phyloP scores from a whole-genome alignment of 139 green algal genomes.

The Coccomyxa sp. region DNA sequence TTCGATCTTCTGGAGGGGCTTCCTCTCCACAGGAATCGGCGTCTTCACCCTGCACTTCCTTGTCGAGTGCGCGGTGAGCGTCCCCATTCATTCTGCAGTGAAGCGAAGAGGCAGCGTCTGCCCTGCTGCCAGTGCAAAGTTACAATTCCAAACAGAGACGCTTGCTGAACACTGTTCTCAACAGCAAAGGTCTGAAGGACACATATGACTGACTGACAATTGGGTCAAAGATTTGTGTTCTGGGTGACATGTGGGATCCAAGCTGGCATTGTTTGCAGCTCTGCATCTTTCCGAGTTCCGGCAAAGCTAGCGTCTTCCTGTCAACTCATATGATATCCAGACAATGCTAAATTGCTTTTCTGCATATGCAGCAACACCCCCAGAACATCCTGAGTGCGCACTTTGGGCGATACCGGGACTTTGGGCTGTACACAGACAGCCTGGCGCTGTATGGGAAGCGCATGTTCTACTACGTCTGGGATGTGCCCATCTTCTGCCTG shows the following conservation, averaged over 20 bases:
- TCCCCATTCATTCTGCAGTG: neutral
- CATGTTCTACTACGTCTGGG: conserved; percentile 62
- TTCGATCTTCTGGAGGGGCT: conserved; percentile 64
- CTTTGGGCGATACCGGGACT: conserved; percentile 38
- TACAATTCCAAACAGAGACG: too few relatives aligned
- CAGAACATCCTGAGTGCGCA: conserved; percentile 9
- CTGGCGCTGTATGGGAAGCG: conserved; percentile 38
- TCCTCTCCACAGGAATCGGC: conserved; percentile 60
- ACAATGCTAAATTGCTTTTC: too few relatives aligned
- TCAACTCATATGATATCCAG: too few relatives aligned
- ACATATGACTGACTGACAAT: neutral
- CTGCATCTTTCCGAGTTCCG: too few relatives aligned
- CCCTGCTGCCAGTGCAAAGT: too few relatives aligned
- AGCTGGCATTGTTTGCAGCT: too few relatives aligned
- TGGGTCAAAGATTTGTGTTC: too few relatives aligned
- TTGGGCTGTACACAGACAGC: conserved; percentile 62
- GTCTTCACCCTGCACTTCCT: conserved; percentile 59
- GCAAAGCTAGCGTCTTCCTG: too few relatives aligned
- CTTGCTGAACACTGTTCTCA: neutral
- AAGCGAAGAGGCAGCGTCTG: neutral
- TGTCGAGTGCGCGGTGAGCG: conserved; percentile 15
- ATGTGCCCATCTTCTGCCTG: conserved; percentile 61
- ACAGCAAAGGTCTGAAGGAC: neutral
- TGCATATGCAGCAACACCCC: conserved; percentile 20
- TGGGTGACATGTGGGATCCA: too few relatives aligned